phyloP scores from a whole-genome alignment of 768 basidiomycete genomes.

The Lepiota brunneoincarnata region DNA sequence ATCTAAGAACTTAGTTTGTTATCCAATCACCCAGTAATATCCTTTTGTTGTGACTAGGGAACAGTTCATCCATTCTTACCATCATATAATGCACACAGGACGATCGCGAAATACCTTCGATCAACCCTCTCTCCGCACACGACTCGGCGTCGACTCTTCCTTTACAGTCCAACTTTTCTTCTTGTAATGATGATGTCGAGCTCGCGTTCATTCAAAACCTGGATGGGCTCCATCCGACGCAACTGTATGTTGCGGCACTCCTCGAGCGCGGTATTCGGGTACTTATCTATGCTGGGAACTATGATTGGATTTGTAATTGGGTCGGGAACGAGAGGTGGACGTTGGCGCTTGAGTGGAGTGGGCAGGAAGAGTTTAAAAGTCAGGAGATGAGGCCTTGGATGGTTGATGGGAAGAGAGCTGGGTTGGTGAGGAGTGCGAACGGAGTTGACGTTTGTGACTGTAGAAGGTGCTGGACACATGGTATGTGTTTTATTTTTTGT shows the following conservation, averaged over 20 bases:
- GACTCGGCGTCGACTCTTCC: slow-evolving; percentile 61
- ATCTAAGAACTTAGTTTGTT: slow-evolving; percentile 57
- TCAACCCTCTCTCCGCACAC: slow-evolving; percentile 45
- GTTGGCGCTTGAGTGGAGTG: slow-evolving; percentile 68
- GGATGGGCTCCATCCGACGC: slow-evolving; percentile 44
- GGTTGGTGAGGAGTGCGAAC: slow-evolving; percentile 33
- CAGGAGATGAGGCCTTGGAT: slow-evolving; percentile 56
- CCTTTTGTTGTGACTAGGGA: not conserved
- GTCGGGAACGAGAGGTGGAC: slow-evolving; percentile 76
- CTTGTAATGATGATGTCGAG: slow-evolving; percentile 37
- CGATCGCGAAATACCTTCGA: slow-evolving; percentile 64
- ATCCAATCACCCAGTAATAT: slow-evolving; percentile 45
- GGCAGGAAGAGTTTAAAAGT: slow-evolving; percentile 39
- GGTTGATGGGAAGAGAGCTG: slow-evolving; percentile 44
- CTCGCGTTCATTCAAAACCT: slow-evolving; percentile 42
- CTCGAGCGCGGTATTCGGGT: slow-evolving; percentile 71
- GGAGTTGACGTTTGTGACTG: slow-evolving; percentile 63
- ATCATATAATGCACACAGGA: slow-evolving; percentile 39
- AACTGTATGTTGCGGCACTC: slow-evolving; percentile 60
- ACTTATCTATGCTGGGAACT: slow-evolving; percentile 67
- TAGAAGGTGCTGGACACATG: slow-evolving; percentile 75
- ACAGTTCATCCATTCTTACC: not conserved
- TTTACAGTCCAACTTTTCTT: slow-evolving; percentile 30
- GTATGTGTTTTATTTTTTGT: slow-evolving; percentile 28
- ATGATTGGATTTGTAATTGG: slow-evolving; percentile 79